Evolutionary conservation across 1,139 yeast species (phyloP), one percentile per base, ranked within the genome.

Genomic region (Taphrina flavorubra): DNA sequence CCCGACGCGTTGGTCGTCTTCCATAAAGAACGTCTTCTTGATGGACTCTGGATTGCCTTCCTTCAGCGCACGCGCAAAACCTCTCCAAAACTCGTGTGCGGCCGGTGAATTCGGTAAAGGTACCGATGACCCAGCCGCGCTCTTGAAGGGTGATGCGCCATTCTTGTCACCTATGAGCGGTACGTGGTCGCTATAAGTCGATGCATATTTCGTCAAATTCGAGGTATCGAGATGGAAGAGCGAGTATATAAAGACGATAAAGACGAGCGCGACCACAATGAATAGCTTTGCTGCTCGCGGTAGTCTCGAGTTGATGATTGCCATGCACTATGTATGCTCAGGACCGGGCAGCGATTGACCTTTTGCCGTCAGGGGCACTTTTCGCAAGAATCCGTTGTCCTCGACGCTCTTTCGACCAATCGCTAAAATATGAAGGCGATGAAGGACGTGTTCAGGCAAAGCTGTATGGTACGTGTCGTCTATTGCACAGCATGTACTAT

Each of bases 251-350:
- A 56, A 40, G 11, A 56, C 46, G 14, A 40, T 49, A 13, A 16
- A 25, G 10, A 20, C n/a, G 40, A 56, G 36, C 10, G 49, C 25
- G n/a, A 13, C 37, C 25, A n/a, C 49, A 16, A 56, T 56, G 36
- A 25, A 10, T 14, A 18, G n/a, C 49, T 40, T 56, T 40, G 60
- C 49, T 18, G 46, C 25, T 20, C 60, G 60, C 36, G 60, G 49
- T 16, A 56, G 20, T 36, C 60, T 56, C n/a, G 36, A 14, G 40
- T 56, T 56, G 60, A 56, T 56, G 60, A 39, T 16, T 40, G 60
- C 34, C 60, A 56, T 56, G 16, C 20, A 11, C 42, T 18, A 31
- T 6, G 55, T 13, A 39, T 14, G 42, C 14, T 11, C 42, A 39
- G 42, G 14, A 39, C 6, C 6, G 6, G 6, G 42, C 2, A 37